phyloP scores from a whole-genome alignment of 2,329 filamentous ascomycete genomes.

The Fusarium albosuccineum region DNA sequence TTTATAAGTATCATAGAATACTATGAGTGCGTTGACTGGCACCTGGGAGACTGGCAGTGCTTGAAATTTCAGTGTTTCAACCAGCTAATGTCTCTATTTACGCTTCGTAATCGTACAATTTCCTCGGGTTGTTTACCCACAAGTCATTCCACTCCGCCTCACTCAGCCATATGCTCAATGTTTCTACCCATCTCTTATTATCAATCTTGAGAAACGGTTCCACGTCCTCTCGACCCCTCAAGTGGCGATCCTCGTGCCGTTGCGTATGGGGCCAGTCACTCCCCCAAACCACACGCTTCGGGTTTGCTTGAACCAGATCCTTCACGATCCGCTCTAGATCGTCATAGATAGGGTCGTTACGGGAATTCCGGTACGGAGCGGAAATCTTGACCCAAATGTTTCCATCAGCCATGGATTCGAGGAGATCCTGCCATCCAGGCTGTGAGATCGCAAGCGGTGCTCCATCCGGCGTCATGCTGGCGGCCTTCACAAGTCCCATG shows the following conservation, averaged over 20 bases:
- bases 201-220: slow-evolving; percentile 17
- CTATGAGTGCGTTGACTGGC: neutral
- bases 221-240: slow-evolving; percentile 4
- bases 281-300: slow-evolving; percentile 17
- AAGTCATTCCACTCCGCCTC: slow-evolving; percentile 19
- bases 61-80: neutral
- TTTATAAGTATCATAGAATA: neutral
- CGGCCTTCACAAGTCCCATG: slow-evolving; percentile 18
- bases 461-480: slow-evolving; percentile 14
- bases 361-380: slow-evolving; percentile 16
- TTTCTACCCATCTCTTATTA: slow-evolving; percentile 10
- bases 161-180: slow-evolving; percentile 13
- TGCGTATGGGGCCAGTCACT: slow-evolving; percentile 23
- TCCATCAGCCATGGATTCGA: slow-evolving; percentile 7
- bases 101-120: slow-evolving; percentile 8
- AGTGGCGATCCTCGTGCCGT: slow-evolving; percentile 18
- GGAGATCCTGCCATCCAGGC: slow-evolving; percentile 13
- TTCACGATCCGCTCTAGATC: slow-evolving; percentile 18
- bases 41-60: too few relatives aligned
- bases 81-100: neutral
- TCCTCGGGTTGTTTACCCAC: slow-evolving; percentile 21
- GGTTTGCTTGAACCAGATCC: slow-evolving; percentile 16
- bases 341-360: slow-evolving; percentile 9
- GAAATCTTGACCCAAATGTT: slow-evolving; percentile 21
- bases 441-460: neutral